Base-by-base conservation (phyloP, 2,329 filamentous ascomycete species). In the Penicillium sumatraense region DNA sequence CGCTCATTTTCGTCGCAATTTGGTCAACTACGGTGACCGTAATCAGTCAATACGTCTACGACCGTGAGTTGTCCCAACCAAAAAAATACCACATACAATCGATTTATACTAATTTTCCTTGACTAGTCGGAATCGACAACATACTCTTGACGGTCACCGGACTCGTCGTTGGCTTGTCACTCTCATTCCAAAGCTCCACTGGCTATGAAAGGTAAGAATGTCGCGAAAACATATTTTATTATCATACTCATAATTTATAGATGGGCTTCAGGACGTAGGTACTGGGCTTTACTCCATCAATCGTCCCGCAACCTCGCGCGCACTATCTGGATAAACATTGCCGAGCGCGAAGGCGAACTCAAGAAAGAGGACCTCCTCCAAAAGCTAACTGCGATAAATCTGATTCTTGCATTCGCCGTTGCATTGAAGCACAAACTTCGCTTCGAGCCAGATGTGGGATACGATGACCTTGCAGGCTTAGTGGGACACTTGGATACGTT, bases 391-490 rank as follows among this genome's bases (percentile, higher is more conserved):
- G 86, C 86, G 5, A 84, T 95, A 72, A 93, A 95, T 70, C 80
- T 95, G 6, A 81, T 95, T 59, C 83, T 91, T 24, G 89, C 90
- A 2, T 95, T 90, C 65, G 83, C 89, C 14, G 80, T 90, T 16
- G 77, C 91, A 1, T 80, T 96, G 54, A 93, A 93, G 77, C 91
- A 95, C 75, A 88, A 86, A 65, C 83, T 96, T 26, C 89, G 91
- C 29, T 93, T 93, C 71, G 90, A 96, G 71, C 90, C 91, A 1
- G 90, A 89, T 64, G 86, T 87, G 29, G 83, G 87, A 51, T 93
- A 95, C 70, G 83, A 87, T 1, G 90, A 95, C 67, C 79, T 96
- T 3, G 77, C 83, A 35, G 83, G 87, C 20, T 80, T 92, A 11
- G 82, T 93, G 26, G 82, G 83, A 13, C 87, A 92, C 67, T 81